Base-by-base conservation (phyloP, 495 filamentous ascomycete genomes). In the Xylaria longipes region DNA sequence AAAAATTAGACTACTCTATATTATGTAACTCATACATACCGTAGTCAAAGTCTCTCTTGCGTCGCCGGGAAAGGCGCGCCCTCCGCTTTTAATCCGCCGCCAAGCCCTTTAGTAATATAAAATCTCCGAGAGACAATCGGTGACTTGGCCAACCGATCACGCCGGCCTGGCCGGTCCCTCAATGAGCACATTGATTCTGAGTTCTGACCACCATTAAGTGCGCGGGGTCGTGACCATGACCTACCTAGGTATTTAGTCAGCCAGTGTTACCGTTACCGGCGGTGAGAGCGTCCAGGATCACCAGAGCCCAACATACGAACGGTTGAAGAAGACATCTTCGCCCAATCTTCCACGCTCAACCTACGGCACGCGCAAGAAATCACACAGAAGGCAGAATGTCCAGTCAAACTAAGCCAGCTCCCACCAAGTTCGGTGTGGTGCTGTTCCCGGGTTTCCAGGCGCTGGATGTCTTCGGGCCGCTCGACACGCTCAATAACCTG, bases 401-500 rank as follows among this genome's bases (percentile, higher is more conserved):
- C 0, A 31, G 31, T 12, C 35, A 25, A 43, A 37, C 17, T 35
- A 46, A 58, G 22, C 2, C 35, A 12, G 71, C 75, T 4, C 80
- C 80, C 9, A 75, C 78, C 46, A 74, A 78, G 33, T 80, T 79
- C 67, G 84, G 82, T 37, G 65, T 84, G 20, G 70, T 82, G 57
- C 54, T 86, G 0, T 86, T 80, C 77, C 84, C 84, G 5, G 78
- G 76, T 17, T 89, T 88, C 79, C 78, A 87, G 76, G 82, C 82
- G 12, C 82, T 88, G 14, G 87, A 88, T 77, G 79, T 80, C 4
- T 82, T 89, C 79, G 91, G 90, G 0, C 89, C 89, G 8, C 78
- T 92, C n/a, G 88, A 91, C 73, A 80, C 82, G 68, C 78, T 93
- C 22, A 91, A 91, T 76, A 69, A 83, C 43, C 82, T 91, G 50